Evolutionary conservation across 208 protist species (phyloP), one percentile per base, ranked within the genome.

Genomic region (Naegleria fowleri): DNA sequence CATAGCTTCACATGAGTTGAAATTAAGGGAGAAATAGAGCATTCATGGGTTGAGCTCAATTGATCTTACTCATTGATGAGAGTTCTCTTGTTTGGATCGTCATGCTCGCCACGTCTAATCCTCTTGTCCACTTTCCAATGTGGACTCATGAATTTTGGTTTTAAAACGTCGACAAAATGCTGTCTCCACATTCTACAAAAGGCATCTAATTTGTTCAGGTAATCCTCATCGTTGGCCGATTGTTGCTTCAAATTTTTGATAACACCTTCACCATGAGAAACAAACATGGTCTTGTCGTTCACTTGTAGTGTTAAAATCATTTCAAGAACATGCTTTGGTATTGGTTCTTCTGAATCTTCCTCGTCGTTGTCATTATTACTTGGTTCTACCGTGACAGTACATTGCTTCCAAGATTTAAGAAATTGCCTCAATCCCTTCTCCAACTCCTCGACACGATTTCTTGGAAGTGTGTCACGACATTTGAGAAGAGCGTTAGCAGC

Each of bases 221-320:
- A 33, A 29, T 67, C 86, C 6, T 86, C 33, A 43, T 86, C 83
- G 19, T 33, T 41, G 25, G 19, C 39, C 19, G 3, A 39, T 13
- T 38, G 5, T 41, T 38, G 15, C 7, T 25, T 67, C 29, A 89
- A 13, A 41, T 0, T 7, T 3, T 67, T 58, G 5, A 89, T 29
- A 40, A 89, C 86, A 40, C n/a, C 29, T 67, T 89, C 48, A 25
- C 86, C 86, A 67, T 89, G 86, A 38, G 86, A 43, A 16, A 29
- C 6, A 40, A 67, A 89, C 1, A 55, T 11, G n/a, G 15, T 36
- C 6, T 22, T 33, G 33, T 36, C 83, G 22, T 15, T 67, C 11
- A 67, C 55, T 67, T 67, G 55, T 22, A 67, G 6, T 19, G 55
- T 29, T 29, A 29, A 15, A 29, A 29, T 19, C 22, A 58, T 11